Evolutionary conservation across 2,329 filamentous ascomycete species (phyloP).

Genomic region (Cytospora mali): DNA sequence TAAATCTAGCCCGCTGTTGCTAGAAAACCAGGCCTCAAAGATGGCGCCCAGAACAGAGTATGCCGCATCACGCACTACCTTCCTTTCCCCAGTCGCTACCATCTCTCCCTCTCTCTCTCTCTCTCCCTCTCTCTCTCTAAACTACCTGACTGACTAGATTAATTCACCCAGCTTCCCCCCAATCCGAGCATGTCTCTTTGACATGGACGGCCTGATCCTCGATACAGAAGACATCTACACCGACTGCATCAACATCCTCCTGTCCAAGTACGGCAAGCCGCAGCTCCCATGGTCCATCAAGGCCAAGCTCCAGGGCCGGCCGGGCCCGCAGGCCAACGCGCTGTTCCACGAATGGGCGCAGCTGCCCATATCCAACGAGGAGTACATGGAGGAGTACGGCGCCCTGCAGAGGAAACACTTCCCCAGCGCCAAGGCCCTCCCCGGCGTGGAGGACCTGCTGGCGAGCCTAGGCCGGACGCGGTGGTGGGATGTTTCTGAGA

Average conservation of each 20-base stretch:
- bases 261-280: slow-evolving; percentile 73
- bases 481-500: slow-evolving; percentile 46
- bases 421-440: slow-evolving; percentile 72
- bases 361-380: slow-evolving; percentile 72
- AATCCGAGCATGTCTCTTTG: slow-evolving; percentile 90
- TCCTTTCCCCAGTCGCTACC: slow-evolving; percentile 8
- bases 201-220: slow-evolving; percentile 97
- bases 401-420: slow-evolving; percentile 74
- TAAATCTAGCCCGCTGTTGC: not conserved
- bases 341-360: slow-evolving; percentile 78
- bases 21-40: slow-evolving; percentile 1
- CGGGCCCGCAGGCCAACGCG: slow-evolving; percentile 54
- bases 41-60: slow-evolving; percentile 53
- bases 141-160: not conserved
- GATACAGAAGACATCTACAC: slow-evolving; percentile 93
- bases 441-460: slow-evolving; percentile 75
- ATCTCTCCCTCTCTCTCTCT: not conserved
- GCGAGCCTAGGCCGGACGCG: slow-evolving; percentile 56
- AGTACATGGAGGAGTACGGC: slow-evolving; percentile 64
- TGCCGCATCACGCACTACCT: slow-evolving; percentile 39
- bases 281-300: slow-evolving; percentile 91
- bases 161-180: slow-evolving; percentile 66
- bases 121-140: not conserved
- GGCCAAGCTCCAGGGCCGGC: slow-evolving; percentile 73
- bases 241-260: slow-evolving; percentile 76